Conservation (phyloP, 139 green algal genomes). For the Chlorella sp. region DNA sequence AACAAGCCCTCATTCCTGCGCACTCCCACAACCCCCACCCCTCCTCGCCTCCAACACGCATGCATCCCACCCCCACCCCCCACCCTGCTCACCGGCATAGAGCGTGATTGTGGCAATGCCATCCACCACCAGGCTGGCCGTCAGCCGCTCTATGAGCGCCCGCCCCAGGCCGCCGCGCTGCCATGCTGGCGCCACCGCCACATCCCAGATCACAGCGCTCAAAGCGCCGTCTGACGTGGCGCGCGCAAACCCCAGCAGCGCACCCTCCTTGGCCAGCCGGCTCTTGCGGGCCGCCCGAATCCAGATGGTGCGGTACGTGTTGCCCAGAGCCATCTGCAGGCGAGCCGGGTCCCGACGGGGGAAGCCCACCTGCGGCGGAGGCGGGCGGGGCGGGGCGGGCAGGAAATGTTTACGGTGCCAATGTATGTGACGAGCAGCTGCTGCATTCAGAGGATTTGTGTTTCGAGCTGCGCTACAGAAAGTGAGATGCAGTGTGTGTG, state of each 20-base stretch:
- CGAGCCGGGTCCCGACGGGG: conserved; percentile 73
- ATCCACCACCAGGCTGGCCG: conserved; percentile 63
- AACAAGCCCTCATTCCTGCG: too few relatives aligned
- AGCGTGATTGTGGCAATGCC: conserved; percentile 84
- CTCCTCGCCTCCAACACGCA: background rate
- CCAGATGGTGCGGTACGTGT: conserved; percentile 81
- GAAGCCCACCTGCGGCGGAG: conserved; percentile 79
- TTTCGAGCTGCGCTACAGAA: too few relatives aligned
- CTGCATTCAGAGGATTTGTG: too few relatives aligned
- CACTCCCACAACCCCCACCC: background rate
- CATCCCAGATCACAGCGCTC: conserved; percentile 89
- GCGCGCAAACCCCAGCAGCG: conserved; percentile 83
- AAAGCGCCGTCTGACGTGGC: conserved; percentile 86
- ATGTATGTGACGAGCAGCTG: too few relatives aligned
- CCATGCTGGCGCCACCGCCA: conserved; percentile 84
- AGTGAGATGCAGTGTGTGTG: too few relatives aligned
- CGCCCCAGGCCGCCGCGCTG: conserved; percentile 81
- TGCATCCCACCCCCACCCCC: background rate
- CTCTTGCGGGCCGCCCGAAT: conserved; percentile 63
- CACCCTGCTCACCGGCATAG: conserved; percentile 59
- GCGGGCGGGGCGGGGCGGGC: background rate
- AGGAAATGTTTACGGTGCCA: too few relatives aligned
- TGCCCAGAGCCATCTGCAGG: conserved; percentile 73
- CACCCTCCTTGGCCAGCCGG: conserved; percentile 57
- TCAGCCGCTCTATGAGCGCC: conserved; percentile 84